Evolutionary conservation across 805 yeast species (phyloP), one percentile per base, ranked within the genome.

Genomic region (Wickerhamiella alocasiicola): DNA sequence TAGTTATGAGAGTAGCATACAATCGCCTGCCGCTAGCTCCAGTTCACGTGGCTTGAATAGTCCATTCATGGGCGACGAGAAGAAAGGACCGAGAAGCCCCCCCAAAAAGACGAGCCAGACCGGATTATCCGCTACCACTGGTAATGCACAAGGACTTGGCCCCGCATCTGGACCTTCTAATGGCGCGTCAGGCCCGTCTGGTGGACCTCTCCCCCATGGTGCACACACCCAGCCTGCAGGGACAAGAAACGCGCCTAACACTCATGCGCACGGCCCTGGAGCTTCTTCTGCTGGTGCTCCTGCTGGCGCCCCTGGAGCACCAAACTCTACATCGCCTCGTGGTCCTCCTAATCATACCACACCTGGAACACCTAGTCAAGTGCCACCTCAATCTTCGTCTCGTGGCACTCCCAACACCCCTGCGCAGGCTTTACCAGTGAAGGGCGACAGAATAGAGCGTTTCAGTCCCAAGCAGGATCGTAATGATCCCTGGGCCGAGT

Each of bases 401-500:
- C 38, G 4, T 11, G 42, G 34, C 11, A 26, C n/a, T 16, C 33
- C 34, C 7, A 31, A 27, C n/a, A 29, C 33, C 13, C 42, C 26
- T 3, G 18, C 24, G 20, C 45, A 27, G 16, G 36, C 34, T 2
- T 6, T 36, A 6, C 39, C 39, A 11, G 39, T 36, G 5, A 36
- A 36, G 32, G 36, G 36, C 20, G 39, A 36, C 21, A 31, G 39
- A 31, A 20, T 36, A 7, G 39, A 36, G 28, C 39, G 39, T 13
- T 19, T 27, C 13, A 26, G 31, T n/a, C 39, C 39, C 3, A 3
- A 20, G 19, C 24, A 36, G 11, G 32, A 36, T 5, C 39, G 39
- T n/a, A 29, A 36, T 5, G 48, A 56, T 38, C 63, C 66, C 31
- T 55, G 63, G 63, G 52, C 57, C 23, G 55, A 55, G 45, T 52